Conservation (phyloP, 306 rosid genomes). For the Biancaea sappan region DNA sequence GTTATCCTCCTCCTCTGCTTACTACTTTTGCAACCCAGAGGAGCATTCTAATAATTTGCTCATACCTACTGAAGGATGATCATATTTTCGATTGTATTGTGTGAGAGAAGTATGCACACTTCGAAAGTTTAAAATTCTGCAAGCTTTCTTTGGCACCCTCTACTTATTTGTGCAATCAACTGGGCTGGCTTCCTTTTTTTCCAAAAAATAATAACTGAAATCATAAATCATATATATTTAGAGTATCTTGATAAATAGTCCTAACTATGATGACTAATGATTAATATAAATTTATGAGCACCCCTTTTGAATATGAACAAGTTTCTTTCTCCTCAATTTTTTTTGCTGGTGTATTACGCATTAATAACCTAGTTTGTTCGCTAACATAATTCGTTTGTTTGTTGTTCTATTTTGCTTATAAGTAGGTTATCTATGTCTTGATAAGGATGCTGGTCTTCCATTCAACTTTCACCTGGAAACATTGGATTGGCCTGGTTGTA, state of each 20-base stretch:
- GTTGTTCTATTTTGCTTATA: slow-evolving; percentile 7
- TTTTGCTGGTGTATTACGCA: not conserved
- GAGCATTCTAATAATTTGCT: not conserved
- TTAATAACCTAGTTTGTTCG: not conserved
- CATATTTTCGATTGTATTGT: not conserved
- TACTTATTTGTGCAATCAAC: not conserved
- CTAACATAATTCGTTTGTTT: slow-evolving; percentile 21
- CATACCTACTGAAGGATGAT: not conserved
- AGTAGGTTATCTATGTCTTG: slow-evolving; percentile 62
- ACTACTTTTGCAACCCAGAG: not conserved
- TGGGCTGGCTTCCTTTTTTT: not conserved
- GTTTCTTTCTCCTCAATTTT: not conserved
- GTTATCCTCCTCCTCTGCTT: not conserved
- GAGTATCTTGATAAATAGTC: not conserved
- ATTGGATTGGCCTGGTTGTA: slow-evolving; percentile 69
- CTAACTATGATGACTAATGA: not conserved
- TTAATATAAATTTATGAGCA: not conserved
- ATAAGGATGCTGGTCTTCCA: slow-evolving; percentile 68
- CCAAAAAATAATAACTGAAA: not conserved
- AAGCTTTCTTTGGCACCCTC: not conserved
- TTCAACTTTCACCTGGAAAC: slow-evolving; percentile 80
- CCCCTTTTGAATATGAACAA: not conserved
- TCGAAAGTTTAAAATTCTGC: not conserved
- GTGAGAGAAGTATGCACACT: not conserved
- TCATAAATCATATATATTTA: no score